A percentile compares a stretch with the other conserved stretches of the same genome.
Conservation (phyloP, 2,329 filamentous ascomycete species). For the Phialocephala sp. region DNA sequence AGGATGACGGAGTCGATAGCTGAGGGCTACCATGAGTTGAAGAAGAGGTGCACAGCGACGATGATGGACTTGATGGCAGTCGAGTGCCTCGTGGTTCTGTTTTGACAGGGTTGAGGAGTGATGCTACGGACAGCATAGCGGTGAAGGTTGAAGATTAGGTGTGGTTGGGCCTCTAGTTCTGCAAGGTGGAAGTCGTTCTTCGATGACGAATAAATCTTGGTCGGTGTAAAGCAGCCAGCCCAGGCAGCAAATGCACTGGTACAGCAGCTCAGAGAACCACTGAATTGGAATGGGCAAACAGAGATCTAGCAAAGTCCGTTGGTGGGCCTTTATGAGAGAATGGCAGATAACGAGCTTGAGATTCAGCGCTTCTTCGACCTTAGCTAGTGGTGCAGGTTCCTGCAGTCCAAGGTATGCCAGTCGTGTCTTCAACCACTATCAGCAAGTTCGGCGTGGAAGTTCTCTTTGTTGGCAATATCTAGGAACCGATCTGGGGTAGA, state of each 20-base stretch:
- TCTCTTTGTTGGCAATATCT: constrained; percentile 56
- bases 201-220: constrained; percentile 32
- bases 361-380: constrained; percentile 35
- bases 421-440: constrained; percentile 35
- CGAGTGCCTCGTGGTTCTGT: constrained; percentile 47
- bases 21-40: constrained; percentile 38
- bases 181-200: constrained; percentile 35
- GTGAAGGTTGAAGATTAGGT: constrained; percentile 34
- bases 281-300: constrained; percentile 38
- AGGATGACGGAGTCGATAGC: constrained; percentile 37
- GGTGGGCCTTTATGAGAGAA: constrained; percentile 33
- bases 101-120: constrained; percentile 66
- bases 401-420: constrained; percentile 36
- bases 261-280: constrained; percentile 31
- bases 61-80: constrained; percentile 50
- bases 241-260: constrained; percentile 26
- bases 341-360: constrained; percentile 34
- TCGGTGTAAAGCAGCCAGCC: constrained; percentile 24
- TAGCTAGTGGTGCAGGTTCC: constrained; percentile 35
- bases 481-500: constrained; percentile 49
- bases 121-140: constrained; percentile 67
- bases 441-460: constrained; percentile 47
- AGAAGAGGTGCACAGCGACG: constrained; percentile 36
- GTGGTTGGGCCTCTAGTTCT: constrained; percentile 32
- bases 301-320: constrained; percentile 32